Conservation (phyloP, 2,329 filamentous ascomycete species). For the Fusarium marasasianum region DNA sequence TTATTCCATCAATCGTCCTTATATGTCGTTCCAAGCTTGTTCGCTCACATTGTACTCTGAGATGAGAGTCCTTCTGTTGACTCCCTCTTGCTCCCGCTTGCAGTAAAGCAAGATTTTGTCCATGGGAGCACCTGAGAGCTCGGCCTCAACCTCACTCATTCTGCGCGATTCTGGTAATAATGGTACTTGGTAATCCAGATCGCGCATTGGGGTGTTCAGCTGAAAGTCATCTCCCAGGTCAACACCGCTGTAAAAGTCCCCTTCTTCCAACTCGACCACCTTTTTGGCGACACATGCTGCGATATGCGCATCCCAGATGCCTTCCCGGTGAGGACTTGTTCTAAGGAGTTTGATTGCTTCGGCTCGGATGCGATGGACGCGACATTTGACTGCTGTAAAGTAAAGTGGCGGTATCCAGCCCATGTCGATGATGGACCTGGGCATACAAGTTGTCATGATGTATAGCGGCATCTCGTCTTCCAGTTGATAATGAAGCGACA, state of each 20-base stretch:
- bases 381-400: slow-evolving; percentile 58
- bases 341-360: slow-evolving; percentile 50
- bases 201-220: slow-evolving; percentile 3
- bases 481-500: slow-evolving; percentile 8
- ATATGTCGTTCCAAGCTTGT: slow-evolving; percentile 19
- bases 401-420: slow-evolving; percentile 58
- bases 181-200: slow-evolving; percentile 18
- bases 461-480: slow-evolving; percentile 7
- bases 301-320: slow-evolving; percentile 52
- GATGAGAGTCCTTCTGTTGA: slow-evolving; percentile 17
- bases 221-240: slow-evolving; percentile 22
- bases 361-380: slow-evolving; percentile 51
- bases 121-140: slow-evolving; percentile 32
- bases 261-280: slow-evolving; percentile 53
- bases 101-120: slow-evolving; percentile 32
- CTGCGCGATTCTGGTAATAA: slow-evolving; percentile 20
- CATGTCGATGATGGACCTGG: slow-evolving; percentile 51
- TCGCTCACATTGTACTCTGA: slow-evolving; percentile 26
- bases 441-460: slow-evolving; percentile 40
- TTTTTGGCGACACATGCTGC: slow-evolving; percentile 46
- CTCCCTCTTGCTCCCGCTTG: slow-evolving; percentile 12
- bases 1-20: not conserved
- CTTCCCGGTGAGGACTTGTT: slow-evolving; percentile 48
- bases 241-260: slow-evolving; percentile 25
- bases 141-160: slow-evolving; percentile 32